Conservation (phyloP, 169 alveolate species). For the Plasmodium chabaudi region DNA sequence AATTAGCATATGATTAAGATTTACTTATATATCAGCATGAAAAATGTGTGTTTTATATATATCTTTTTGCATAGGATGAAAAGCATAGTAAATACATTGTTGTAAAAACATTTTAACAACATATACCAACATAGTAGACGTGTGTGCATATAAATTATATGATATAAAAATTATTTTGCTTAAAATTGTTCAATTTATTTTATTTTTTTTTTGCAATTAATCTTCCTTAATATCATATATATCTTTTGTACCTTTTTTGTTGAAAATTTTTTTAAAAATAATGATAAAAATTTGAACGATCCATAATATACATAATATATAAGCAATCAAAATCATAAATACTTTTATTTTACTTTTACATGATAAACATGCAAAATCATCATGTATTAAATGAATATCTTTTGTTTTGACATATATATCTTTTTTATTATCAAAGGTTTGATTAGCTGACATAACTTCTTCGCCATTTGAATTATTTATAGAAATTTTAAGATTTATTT, state of each 20-base stretch:
- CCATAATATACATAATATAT: constrained; percentile 47
- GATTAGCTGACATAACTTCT: constrained; percentile 57
- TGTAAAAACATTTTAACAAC: no score
- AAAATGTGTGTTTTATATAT: no score
- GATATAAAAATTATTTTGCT: no score
- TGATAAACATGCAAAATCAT: constrained; percentile 52
- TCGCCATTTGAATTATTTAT: constrained; percentile 55
- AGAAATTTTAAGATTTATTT: constrained; percentile 38
- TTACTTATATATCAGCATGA: no score
- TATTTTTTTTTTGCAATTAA: no score
- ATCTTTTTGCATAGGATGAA: no score
- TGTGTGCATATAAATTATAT: no score
- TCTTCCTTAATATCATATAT: no score
- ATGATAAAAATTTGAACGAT: constrained; percentile 18
- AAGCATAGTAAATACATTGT: no score
- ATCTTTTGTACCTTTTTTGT: constrained; percentile 8
- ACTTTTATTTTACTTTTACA: constrained; percentile 36
- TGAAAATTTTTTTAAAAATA: constrained; percentile 12
- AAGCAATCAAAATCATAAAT: constrained; percentile 19
- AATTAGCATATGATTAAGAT: no score
- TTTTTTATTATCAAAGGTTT: constrained; percentile 51
- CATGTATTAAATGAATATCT: constrained; percentile 46
- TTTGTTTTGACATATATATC: constrained; percentile 37
- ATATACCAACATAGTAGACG: no score
- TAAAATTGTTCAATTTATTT: no score